Evolutionary conservation across 345 rosid genomes (phyloP).

Genomic region (Euclidium syriacum): DNA sequence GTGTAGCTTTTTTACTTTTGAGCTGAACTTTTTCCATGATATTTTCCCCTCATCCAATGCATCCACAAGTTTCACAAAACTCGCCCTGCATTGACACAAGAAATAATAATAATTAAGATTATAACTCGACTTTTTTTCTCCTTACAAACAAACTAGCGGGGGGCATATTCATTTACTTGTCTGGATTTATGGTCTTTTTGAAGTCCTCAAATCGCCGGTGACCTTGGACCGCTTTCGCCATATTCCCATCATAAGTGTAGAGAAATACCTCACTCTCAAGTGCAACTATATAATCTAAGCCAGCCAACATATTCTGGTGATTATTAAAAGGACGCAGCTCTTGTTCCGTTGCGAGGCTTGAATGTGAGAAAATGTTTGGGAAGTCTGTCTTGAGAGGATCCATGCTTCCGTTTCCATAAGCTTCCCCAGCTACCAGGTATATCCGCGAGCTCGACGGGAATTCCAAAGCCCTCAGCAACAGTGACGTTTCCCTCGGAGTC

Average conservation of each 20-base stretch:
- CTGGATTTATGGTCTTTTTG: conserved; percentile 84
- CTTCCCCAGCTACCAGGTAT: conserved; percentile 95
- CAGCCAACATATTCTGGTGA: conserved; percentile 95
- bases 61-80: conserved; percentile 77
- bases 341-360: conserved; percentile 63
- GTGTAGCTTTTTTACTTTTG: conserved; percentile 80
- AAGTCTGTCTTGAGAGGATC: conserved; percentile 57
- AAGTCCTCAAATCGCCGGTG: conserved; percentile 84
- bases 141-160: background rate
- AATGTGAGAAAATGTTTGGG: conserved; percentile 79
- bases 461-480: conserved; percentile 74
- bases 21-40: conserved; percentile 82
- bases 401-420: conserved; percentile 87
- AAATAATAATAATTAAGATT: background rate
- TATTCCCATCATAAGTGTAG: conserved; percentile 89
- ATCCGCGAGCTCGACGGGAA: conserved; percentile 74
- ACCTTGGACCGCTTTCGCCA: conserved; percentile 99
- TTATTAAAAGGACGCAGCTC: conserved; percentile 68
- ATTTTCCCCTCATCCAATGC: conserved; percentile 67
- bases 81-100: conserved; percentile 51
- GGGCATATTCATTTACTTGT: conserved; percentile 45
- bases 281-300: conserved; percentile 84
- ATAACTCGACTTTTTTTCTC: background rate
- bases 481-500: conserved; percentile 92
- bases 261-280: conserved; percentile 82